phyloP scores from a whole-genome alignment of 2,329 filamentous ascomycete species.

The Scedosporium apiospermum region DNA sequence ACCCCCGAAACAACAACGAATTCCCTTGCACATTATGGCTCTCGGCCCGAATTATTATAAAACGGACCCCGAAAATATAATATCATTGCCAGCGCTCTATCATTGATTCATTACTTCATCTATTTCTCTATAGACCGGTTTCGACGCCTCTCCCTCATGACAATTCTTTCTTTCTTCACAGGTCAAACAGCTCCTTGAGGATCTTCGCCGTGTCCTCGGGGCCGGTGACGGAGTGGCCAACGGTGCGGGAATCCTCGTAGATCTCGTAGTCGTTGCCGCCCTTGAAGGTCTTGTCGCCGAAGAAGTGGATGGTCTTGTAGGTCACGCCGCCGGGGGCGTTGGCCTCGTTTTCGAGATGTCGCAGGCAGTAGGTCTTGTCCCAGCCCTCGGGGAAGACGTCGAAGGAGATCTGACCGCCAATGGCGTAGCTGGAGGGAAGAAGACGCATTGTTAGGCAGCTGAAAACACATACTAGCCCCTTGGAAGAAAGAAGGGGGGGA shows the following conservation, averaged over 20 bases:
- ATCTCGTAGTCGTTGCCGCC: constrained; percentile 98
- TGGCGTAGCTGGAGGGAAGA: constrained; percentile 58
- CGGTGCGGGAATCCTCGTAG: constrained; percentile 69
- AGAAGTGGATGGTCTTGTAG: constrained; percentile 92
- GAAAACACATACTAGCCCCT: background rate
- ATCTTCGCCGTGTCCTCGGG: constrained; percentile 76
- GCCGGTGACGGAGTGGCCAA: constrained; percentile 72
- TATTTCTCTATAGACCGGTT: background rate
- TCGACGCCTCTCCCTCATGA: background rate
- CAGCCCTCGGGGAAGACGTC: constrained; percentile 94
- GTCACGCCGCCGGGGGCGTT: constrained; percentile 58
- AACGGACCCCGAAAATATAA: background rate
- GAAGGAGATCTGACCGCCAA: constrained; percentile 96
- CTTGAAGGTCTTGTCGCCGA: constrained; percentile 86
- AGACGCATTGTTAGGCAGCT: background rate
- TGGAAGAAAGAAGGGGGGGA: constrained; percentile 3
- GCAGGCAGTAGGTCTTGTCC: constrained; percentile 97
- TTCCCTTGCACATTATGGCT: too few species aligned
- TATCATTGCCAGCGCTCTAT: background rate
- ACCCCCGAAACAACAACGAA: too few species aligned
- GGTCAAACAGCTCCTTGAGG: constrained; percentile 70
- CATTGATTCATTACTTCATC: background rate
- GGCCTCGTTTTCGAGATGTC: constrained; percentile 76
- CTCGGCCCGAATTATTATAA: too few species aligned
- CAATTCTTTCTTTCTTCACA: constrained; percentile 31